phyloP scores from a whole-genome alignment of 495 filamentous ascomycete species.

The Podospora fimiseda region DNA sequence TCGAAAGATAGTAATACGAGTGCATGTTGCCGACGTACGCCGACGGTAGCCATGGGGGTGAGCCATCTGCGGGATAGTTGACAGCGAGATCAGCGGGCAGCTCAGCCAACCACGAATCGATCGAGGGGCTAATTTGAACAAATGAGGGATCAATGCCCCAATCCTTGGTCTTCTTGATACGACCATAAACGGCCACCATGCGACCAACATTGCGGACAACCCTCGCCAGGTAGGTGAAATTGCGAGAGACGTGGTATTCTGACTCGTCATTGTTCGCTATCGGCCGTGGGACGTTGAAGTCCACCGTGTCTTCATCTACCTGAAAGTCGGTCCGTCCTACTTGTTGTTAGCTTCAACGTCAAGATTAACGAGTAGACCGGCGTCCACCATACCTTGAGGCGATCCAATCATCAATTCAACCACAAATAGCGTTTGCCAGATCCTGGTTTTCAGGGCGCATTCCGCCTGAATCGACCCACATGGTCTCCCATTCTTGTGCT shows the following conservation, averaged over 20 bases:
- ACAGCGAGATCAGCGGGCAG: slow-evolving; percentile 77
- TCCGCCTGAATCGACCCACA: slow-evolving; percentile 67
- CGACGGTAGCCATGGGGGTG: slow-evolving; percentile 77
- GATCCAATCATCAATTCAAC: slow-evolving; percentile 91
- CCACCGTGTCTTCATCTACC: slow-evolving; percentile 68
- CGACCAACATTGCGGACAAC: slow-evolving; percentile 72
- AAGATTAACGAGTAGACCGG: background rate
- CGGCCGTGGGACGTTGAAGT: slow-evolving; percentile 61
- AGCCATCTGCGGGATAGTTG: slow-evolving; percentile 69
- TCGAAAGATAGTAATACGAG: slow-evolving; percentile 80
- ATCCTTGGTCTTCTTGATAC: slow-evolving; percentile 75
- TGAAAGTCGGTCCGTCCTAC: slow-evolving; percentile 77
- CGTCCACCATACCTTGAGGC: slow-evolving; percentile 66
- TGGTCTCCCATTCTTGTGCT: slow-evolving; percentile 61
- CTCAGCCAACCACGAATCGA: slow-evolving; percentile 67
- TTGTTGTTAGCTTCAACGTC: slow-evolving; percentile 17
- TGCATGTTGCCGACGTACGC: slow-evolving; percentile 92
- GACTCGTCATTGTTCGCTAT: slow-evolving; percentile 63
- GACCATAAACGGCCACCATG: slow-evolving; percentile 68
- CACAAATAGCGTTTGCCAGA: slow-evolving; percentile 87
- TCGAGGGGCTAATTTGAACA: slow-evolving; percentile 64
- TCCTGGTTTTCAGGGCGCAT: slow-evolving; percentile 73
- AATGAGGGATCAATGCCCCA: slow-evolving; percentile 88
- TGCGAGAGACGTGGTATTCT: slow-evolving; percentile 70
- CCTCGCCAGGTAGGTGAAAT: slow-evolving; percentile 74